Evolutionary conservation across 306 rosid species (phyloP).

Genomic region (Pachyrhizus erosus): DNA sequence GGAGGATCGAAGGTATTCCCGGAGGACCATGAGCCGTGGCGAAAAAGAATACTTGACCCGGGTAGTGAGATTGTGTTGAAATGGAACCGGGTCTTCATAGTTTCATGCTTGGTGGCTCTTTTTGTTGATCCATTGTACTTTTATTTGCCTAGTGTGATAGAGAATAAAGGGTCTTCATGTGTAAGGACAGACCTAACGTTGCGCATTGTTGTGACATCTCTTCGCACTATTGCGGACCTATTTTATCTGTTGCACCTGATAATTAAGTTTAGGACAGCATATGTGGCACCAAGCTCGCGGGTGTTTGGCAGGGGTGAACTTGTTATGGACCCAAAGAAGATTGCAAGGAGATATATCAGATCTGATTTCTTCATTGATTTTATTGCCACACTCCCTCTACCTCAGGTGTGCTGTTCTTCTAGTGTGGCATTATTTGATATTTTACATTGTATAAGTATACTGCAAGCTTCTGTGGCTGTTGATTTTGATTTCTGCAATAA

Average conservation of each 20-base stretch:
- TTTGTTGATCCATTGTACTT: conserved; percentile 87
- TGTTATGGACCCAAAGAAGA: conserved; percentile 93
- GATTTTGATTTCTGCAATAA: conserved; percentile 29
- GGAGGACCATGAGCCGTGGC: conserved; percentile 82
- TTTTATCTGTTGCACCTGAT: conserved; percentile 86
- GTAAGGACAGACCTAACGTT: conserved; percentile 74
- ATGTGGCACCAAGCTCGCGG: conserved; percentile 90
- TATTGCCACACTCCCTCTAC: conserved; percentile 91
- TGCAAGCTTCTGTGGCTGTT: neutral
- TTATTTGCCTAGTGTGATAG: conserved; percentile 73
- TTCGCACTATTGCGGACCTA: conserved; percentile 84
- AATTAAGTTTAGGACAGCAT: conserved; percentile 93
- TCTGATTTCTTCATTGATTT: conserved; percentile 97
- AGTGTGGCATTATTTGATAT: neutral
- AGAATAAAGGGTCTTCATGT: conserved; percentile 54
- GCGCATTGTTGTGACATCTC: conserved; percentile 79
- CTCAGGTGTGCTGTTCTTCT: conserved; percentile 69
- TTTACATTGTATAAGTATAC: conserved; percentile 20
- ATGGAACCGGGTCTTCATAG: conserved; percentile 91
- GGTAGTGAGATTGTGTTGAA: conserved; percentile 84
- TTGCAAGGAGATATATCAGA: conserved; percentile 78
- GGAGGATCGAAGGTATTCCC: conserved; percentile 76
- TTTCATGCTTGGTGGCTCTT: conserved; percentile 84
- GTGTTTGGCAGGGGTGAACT: conserved; percentile 99
- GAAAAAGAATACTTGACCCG: conserved; percentile 86